phyloP scores from a whole-genome alignment of 108 stramenopile genomes.

The Nannochloropsis gaditana region DNA sequence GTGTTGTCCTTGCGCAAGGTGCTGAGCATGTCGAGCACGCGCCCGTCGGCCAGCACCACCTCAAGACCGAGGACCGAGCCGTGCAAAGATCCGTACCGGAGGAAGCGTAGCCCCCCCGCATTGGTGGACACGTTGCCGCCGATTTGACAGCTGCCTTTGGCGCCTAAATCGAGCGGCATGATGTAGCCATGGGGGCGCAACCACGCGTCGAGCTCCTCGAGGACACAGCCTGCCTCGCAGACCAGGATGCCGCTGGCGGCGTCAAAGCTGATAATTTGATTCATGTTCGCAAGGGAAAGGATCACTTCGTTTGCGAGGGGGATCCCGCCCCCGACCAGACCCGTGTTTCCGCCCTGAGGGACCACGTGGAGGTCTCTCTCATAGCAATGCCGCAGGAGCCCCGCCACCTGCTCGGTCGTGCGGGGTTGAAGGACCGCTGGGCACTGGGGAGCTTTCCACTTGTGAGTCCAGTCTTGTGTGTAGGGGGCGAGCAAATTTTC shows the following conservation, averaged over 20 bases:
- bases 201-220: conserved; percentile 69
- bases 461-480: conserved; percentile 3
- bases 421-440: conserved; percentile 46
- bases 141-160: conserved; percentile 89
- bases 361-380: conserved; percentile 66
- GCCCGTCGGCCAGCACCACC: conserved; percentile 77
- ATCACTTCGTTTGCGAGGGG: conserved; percentile 71
- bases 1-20: conserved; percentile 86
- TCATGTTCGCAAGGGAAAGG: conserved; percentile 69
- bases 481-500: not conserved
- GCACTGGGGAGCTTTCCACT: conserved; percentile 12
- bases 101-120: conserved; percentile 79
- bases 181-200: conserved; percentile 57
- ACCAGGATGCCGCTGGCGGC: conserved; percentile 61
- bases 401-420: conserved; percentile 61
- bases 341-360: conserved; percentile 92
- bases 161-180: conserved; percentile 87
- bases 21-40: conserved; percentile 65
- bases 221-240: conserved; percentile 84
- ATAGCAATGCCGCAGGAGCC: conserved; percentile 77
- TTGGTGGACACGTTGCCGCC: conserved; percentile 93
- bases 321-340: conserved; percentile 84
- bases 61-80: conserved; percentile 85
- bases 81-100: conserved; percentile 74
- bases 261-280: conserved; percentile 64